These are phyloP conservation scores for Eragrostis curvula DNA, from an alignment of 176 grass and related monocot species.

Conservation along the genomic window DNA sequence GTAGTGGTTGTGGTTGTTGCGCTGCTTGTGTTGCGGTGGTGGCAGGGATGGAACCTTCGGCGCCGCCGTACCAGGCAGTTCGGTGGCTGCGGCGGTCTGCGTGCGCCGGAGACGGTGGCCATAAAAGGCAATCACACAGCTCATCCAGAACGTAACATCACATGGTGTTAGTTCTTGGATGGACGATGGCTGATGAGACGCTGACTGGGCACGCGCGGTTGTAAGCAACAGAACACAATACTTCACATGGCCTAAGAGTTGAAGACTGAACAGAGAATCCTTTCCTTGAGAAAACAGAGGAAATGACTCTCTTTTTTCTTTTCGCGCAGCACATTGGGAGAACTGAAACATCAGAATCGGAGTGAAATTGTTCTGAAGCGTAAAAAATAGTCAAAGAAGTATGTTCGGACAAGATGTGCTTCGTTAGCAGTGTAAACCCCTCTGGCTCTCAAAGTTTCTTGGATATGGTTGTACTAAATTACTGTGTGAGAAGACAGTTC, in stretches of 20 bases:
- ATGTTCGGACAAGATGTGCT: neutral
- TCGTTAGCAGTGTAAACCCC: neutral
- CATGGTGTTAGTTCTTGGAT: constrained; percentile 1
- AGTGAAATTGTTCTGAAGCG: neutral
- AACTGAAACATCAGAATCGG: too few relatives aligned
- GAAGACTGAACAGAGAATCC: neutral
- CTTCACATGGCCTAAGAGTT: too few relatives aligned
- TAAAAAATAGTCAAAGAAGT: neutral
- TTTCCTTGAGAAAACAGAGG: neutral
- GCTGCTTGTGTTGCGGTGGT: neutral
- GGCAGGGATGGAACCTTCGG: neutral
- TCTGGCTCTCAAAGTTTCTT: neutral
- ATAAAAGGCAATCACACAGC: neutral
- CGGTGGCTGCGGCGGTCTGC: neutral
- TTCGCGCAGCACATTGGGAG: too few relatives aligned
- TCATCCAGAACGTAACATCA: neutral
- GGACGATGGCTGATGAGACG: constrained; percentile 12
- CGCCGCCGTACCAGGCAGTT: neutral
- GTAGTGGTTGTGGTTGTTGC: neutral
- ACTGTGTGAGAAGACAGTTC: neutral
- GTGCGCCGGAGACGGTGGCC: too few relatives aligned
- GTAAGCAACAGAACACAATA: neutral
- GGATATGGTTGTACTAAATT: neutral
- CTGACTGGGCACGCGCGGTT: neutral
- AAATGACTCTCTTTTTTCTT: neutral